phyloP scores from a whole-genome alignment of 371 early-diverging fungal genomes.

The Mucor velutinosus region DNA sequence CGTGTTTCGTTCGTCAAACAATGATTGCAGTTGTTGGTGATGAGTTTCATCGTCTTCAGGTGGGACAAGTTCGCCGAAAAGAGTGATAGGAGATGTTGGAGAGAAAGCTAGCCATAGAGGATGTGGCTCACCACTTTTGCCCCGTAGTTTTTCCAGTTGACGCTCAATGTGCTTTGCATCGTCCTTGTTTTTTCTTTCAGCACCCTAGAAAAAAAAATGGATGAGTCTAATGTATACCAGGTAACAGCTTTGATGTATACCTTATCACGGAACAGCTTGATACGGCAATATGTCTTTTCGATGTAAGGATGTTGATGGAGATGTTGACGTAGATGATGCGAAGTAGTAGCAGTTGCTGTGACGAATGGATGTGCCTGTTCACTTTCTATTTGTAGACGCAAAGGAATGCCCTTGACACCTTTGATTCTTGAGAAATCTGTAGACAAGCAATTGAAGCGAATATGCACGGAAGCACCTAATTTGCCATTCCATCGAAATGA shows the following conservation, averaged over 20 bases:
- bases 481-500: constrained; percentile 52
- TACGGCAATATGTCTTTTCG: constrained; percentile 47
- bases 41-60: constrained; percentile 31
- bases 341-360: not conserved
- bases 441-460: constrained; percentile 58
- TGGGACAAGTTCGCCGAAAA: constrained; percentile 32
- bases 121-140: constrained; percentile 46
- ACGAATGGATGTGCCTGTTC: not conserved
- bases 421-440: constrained; percentile 62
- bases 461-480: constrained; percentile 45
- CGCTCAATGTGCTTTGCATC: constrained; percentile 31
- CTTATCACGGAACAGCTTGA: constrained; percentile 62
- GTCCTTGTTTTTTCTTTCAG: constrained; percentile 33
- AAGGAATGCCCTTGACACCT: constrained; percentile 61
- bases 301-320: not conserved
- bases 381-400: constrained; percentile 53
- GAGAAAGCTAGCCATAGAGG: constrained; percentile 46
- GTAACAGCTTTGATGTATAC: constrained; percentile 2
- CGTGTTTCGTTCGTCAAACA: not conserved
- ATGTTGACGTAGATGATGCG: not conserved
- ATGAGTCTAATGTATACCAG: not conserved
- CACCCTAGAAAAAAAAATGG: constrained; percentile 13
- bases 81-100: constrained; percentile 33
- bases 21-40: not conserved
- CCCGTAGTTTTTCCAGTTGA: constrained; percentile 34